phyloP scores from a whole-genome alignment of 2,329 filamentous ascomycete species.

The Exophiala phaeomuriformis region DNA sequence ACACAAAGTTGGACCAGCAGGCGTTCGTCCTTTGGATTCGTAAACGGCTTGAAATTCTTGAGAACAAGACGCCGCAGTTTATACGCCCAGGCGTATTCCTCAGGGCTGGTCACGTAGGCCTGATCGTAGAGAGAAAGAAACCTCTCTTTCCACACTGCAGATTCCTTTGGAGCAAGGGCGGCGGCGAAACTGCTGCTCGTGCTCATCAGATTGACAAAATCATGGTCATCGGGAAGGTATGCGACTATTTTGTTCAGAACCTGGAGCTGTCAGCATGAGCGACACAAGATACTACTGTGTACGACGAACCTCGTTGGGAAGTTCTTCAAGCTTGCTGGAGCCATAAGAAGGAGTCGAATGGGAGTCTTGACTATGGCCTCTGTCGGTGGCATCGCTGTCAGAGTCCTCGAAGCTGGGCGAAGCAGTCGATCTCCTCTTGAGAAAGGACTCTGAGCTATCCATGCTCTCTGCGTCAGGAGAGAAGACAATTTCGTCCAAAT shows the following conservation, averaged over 20 bases:
- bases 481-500: conserved; percentile 10
- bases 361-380: background rate
- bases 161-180: conserved; percentile 28
- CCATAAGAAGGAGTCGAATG: background rate
- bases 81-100: conserved; percentile 32
- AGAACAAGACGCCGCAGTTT: conserved; percentile 34
- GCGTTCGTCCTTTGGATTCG: conserved; percentile 25
- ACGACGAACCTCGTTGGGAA: conserved; percentile 18
- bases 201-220: conserved; percentile 30
- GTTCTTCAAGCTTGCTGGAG: conserved; percentile 6
- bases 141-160: conserved; percentile 32
- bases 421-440: background rate
- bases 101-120: conserved; percentile 19
- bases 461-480: background rate
- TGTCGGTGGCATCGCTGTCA: background rate
- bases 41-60: conserved; percentile 28
- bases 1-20: conserved; percentile 31
- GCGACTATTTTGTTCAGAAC: conserved; percentile 20
- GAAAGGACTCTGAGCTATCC: background rate
- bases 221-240: conserved; percentile 27
- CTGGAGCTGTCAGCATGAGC: conserved; percentile 4
- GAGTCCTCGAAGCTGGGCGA: background rate
- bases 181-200: conserved; percentile 28
- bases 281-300: background rate
- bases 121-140: conserved; percentile 34